These are phyloP conservation scores for Entoloma clypeatum DNA, from an alignment of 1,284 basidiomycete species.

Conservation along the genomic window DNA sequence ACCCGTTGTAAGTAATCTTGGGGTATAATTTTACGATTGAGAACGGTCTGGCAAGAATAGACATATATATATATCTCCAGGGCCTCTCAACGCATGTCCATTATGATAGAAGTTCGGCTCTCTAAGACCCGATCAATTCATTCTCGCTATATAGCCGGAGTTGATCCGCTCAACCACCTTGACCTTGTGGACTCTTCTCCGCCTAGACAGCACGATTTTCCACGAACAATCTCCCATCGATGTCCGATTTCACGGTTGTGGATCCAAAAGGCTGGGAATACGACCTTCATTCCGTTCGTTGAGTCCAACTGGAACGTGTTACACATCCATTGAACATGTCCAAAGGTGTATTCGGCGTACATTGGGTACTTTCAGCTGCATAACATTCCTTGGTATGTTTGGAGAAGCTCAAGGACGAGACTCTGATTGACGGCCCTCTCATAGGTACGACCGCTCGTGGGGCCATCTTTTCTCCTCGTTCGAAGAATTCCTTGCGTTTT, in stretches of 20 bases:
- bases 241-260: conserved; percentile 70
- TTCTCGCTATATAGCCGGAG: too few relatives aligned
- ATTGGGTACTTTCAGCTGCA: conserved; percentile 79
- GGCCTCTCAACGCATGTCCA: too few relatives aligned
- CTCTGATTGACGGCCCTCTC: conserved; percentile 12
- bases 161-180: too few relatives aligned
- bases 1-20: too few relatives aligned
- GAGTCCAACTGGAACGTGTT: neutral
- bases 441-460: conserved; percentile 80
- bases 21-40: too few relatives aligned
- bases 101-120: too few relatives aligned
- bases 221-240: conserved; percentile 19
- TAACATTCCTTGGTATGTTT: conserved; percentile 64
- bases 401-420: neutral
- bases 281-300: conserved; percentile 74
- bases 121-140: too few relatives aligned
- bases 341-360: conserved; percentile 77
- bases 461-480: conserved; percentile 78
- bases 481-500: conserved; percentile 78
- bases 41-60: too few relatives aligned
- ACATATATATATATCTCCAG: too few relatives aligned
- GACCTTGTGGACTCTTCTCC: too few relatives aligned
- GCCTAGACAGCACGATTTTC: too few relatives aligned
- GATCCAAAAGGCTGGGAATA: conserved; percentile 80
- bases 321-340: neutral